Percentiles rank a stretch among this genome's conserved stretches.
These are phyloP conservation scores for Diversispora epigaea DNA, from an alignment of 192 early-diverging fungal genomes.

Conservation along the genomic window DNA sequence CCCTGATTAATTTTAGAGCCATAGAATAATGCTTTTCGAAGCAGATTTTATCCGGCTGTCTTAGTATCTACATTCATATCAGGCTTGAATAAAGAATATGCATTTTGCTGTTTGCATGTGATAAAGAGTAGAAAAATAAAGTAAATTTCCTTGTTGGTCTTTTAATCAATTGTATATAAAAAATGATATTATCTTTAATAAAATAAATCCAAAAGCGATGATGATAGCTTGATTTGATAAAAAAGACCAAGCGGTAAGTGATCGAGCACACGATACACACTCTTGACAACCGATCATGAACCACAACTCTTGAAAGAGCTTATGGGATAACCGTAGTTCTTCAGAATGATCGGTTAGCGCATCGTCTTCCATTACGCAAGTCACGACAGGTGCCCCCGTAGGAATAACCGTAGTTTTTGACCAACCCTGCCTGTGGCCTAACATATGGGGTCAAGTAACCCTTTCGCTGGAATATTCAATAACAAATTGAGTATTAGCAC, in stretches of 20 bases:
- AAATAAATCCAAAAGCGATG: no score
- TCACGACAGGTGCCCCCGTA: constrained; percentile 28
- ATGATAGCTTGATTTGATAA: no score
- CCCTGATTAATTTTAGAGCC: no score
- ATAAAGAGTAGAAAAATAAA: no score
- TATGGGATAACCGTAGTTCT: constrained; percentile 35
- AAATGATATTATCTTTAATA: no score
- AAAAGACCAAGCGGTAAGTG: constrained; percentile 13
- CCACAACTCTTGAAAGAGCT: constrained; percentile 21
- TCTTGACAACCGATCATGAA: constrained; percentile 33
- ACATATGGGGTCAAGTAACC: constrained; percentile 13
- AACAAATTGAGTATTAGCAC: constrained; percentile 19
- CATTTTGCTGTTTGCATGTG: no score
- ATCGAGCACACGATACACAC: constrained; percentile 29
- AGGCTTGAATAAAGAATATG: no score
- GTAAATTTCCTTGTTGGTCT: no score
- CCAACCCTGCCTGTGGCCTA: constrained; percentile 12
- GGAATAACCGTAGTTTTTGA: constrained; percentile 34
- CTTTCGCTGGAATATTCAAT: constrained; percentile 21
- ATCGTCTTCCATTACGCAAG: constrained; percentile 29
- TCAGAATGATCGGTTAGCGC: constrained; percentile 27
- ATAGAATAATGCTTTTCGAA: no score
- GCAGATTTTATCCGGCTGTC: no score
- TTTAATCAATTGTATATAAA: no score
- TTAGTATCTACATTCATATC: no score